Base-by-base conservation (phyloP, 139 green algal genomes). In the Haematococcus lacustris region DNA sequence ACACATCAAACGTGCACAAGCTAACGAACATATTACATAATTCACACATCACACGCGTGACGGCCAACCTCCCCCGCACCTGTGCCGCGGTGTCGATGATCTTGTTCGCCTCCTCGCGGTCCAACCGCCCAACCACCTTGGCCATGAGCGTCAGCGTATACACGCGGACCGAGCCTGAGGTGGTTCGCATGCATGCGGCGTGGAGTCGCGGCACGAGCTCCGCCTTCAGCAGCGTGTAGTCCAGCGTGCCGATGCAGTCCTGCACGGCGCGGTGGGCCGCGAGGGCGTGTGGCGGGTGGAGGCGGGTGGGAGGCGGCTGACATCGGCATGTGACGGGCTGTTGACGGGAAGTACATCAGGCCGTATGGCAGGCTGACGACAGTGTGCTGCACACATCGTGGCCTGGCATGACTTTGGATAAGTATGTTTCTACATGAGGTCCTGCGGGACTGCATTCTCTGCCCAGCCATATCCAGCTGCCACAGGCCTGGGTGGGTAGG, bases 131-230 rank as follows among this genome's bases (percentile, higher is more conserved):
- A 33, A 79, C 74, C 21, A 88, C 26, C 2, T 72, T n/a, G n/a
- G 73, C 80, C 75, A 94, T 76, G 38, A 78, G 69, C 0, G 53
- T 43, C 30, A 94, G 73, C 2, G 85, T 80, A 53, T 74, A 68
- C 23, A 85, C 79, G 1, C 67, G 65, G 30, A 66, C 53, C 53
- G n/a, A 25, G 21, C 89, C 86, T 21, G 68, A 70, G 4, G 86
- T 89, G 40, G 88, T 93, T 51, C 69, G 66, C 70, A 92, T 79
- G 74, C 81, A 89, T 38, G 88, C 61, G n/a, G 37, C 67, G 26
- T 66, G 34, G 40, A 80, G 70, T 2, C 62, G 59, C 33, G 78
- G 78, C 73, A 83, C 63, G n/a, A 83, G 50, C 17, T 32, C 3
- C 33, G 63, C 68, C 1, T 62, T 57, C 3, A 78, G 73, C 51